These are phyloP conservation scores for Cyberlindnera mycetangii DNA, from an alignment of 805 yeast genomes.

Conservation along the genomic window DNA sequence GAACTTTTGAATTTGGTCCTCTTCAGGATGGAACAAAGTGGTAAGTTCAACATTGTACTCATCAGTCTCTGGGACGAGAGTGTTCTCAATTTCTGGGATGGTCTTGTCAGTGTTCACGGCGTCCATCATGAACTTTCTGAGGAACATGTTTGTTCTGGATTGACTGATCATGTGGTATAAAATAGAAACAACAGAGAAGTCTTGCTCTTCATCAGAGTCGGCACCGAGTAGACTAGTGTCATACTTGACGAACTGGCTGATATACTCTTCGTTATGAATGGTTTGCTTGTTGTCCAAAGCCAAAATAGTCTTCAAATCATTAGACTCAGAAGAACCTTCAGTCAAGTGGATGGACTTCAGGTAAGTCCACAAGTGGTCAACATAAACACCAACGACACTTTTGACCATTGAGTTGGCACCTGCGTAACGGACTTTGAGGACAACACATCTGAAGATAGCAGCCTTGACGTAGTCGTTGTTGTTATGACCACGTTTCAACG, in stretches of 20 bases:
- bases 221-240: constrained; percentile 17
- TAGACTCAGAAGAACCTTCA: constrained; percentile 19
- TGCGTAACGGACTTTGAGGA: constrained; percentile 21
- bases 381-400: constrained; percentile 22
- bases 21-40: constrained; percentile 31
- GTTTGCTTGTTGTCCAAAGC: constrained; percentile 26
- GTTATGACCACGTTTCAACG: constrained; percentile 13
- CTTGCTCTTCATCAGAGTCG: constrained; percentile 16
- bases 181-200: constrained; percentile 17
- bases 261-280: constrained; percentile 26
- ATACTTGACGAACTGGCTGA: constrained; percentile 19
- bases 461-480: constrained; percentile 24
- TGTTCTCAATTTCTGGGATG: constrained; percentile 17
- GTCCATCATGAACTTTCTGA: constrained; percentile 24
- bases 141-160: constrained; percentile 22
- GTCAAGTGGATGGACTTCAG: constrained; percentile 24
- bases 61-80: constrained; percentile 15
- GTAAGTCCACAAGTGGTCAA: constrained; percentile 28
- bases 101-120: constrained; percentile 24
- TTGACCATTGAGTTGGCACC: constrained; percentile 22
- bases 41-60: constrained; percentile 24
- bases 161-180: constrained; percentile 23
- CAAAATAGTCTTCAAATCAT: constrained; percentile 27
- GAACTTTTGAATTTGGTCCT: constrained; percentile 23
- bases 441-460: constrained; percentile 27